Conservation (phyloP, 2,329 filamentous ascomycete genomes). For the Aspergillus unguis region DNA sequence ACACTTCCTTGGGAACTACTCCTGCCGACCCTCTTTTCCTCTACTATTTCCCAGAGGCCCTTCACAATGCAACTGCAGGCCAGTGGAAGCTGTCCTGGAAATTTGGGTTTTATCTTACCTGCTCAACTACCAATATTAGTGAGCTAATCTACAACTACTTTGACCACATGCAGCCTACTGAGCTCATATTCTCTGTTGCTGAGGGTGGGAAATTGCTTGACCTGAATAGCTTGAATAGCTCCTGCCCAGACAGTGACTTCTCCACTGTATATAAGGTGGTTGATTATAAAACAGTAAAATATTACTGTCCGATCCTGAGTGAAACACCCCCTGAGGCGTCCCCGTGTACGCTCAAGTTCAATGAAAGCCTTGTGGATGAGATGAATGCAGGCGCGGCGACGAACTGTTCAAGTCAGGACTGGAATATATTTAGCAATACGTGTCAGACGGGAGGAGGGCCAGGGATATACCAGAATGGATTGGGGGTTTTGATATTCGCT, state of each 20-base stretch:
- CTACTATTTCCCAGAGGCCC: constrained; percentile 3
- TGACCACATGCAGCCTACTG: not conserved
- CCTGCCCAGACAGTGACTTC: not conserved
- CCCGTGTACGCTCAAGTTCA: constrained; percentile 2
- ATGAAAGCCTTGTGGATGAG: not conserved
- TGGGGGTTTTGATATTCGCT: not conserved
- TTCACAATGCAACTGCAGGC: not conserved
- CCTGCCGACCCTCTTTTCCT: constrained; percentile 1
- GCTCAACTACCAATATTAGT: not conserved
- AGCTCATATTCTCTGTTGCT: not conserved
- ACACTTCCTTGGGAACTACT: not conserved
- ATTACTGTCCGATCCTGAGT: not conserved
- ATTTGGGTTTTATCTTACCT: constrained; percentile 5
- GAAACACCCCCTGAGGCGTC: not conserved
- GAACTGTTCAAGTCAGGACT: constrained; percentile 1
- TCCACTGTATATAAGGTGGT: not conserved
- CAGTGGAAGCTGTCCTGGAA: constrained; percentile 5
- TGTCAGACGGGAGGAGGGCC: not conserved
- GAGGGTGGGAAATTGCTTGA: not conserved
- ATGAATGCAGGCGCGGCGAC: not conserved
- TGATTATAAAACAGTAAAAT: not conserved
- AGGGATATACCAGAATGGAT: not conserved
- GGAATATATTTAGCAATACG: not conserved
- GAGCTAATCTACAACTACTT: not conserved
- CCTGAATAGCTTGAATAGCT: not conserved